Percentiles rank a stretch among this genome's conserved stretches.
phyloP scores from a whole-genome alignment of 768 basidiomycete species.

The Xerocomellus dryophilus region DNA sequence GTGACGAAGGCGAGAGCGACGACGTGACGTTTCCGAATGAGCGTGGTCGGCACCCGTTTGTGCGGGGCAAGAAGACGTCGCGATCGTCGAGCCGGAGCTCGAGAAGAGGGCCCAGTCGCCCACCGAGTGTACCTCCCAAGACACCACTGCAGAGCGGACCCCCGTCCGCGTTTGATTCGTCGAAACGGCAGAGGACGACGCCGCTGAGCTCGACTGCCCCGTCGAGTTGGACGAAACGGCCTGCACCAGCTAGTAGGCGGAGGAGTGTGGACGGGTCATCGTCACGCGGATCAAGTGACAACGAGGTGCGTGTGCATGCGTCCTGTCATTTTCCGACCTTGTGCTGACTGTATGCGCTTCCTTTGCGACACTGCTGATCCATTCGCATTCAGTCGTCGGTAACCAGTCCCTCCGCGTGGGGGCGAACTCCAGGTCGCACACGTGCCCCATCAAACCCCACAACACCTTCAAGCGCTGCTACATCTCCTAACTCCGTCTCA shows the following conservation, averaged over 20 bases:
- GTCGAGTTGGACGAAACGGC: slow-evolving; percentile 74
- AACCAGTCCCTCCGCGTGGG: slow-evolving; percentile 44
- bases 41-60: slow-evolving; percentile 38
- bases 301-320: slow-evolving; percentile 52
- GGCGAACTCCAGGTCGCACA: slow-evolving; percentile 44
- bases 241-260: slow-evolving; percentile 61
- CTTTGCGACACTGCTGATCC: slow-evolving; percentile 9
- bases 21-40: slow-evolving; percentile 35
- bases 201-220: slow-evolving; percentile 60
- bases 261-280: slow-evolving; percentile 67
- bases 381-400: slow-evolving; percentile 29
- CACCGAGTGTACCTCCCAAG: slow-evolving; percentile 57
- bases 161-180: slow-evolving; percentile 64
- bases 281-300: slow-evolving; percentile 54
- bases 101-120: slow-evolving; percentile 42
- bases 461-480: slow-evolving; percentile 29
- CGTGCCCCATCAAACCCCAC: slow-evolving; percentile 75
- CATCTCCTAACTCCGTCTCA: slow-evolving; percentile 42
- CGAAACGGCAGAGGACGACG: slow-evolving; percentile 66
- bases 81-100: slow-evolving; percentile 59
- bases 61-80: slow-evolving; percentile 31
- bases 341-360: neutral
- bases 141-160: slow-evolving; percentile 41
- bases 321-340: neutral
- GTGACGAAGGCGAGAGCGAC: slow-evolving; percentile 34